phyloP scores from a whole-genome alignment of 2,329 filamentous ascomycete species.

The Cadophora sp. region DNA sequence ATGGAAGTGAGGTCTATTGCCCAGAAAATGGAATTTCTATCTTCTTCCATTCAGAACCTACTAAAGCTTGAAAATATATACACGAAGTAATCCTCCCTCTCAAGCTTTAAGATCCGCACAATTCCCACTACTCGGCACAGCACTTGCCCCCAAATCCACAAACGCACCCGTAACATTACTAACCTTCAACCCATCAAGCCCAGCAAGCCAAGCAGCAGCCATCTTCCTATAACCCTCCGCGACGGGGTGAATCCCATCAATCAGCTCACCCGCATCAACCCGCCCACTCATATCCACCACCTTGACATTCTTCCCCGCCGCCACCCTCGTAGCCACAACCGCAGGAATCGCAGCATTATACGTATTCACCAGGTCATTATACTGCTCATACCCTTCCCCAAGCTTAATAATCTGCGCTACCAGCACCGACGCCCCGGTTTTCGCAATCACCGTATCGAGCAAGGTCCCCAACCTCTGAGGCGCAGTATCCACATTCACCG shows the following conservation, averaged over 20 bases:
- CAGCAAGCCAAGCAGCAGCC: conserved; percentile 26
- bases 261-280: conserved; percentile 19
- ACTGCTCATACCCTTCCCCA: conserved; percentile 2
- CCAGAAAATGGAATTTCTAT: not conserved
- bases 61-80: not conserved
- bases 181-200: not conserved
- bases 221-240: conserved; percentile 34
- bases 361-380: not conserved
- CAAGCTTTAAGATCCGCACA: conserved; percentile 7
- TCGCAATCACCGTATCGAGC: conserved; percentile 45
- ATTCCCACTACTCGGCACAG: conserved; percentile 8
- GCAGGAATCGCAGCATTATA: conserved; percentile 33
- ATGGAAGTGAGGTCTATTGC: not conserved
- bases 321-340: conserved; percentile 22
- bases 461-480: conserved; percentile 44
- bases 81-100: not conserved
- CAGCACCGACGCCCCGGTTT: conserved; percentile 42
- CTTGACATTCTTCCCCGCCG: conserved; percentile 21
- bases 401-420: conserved; percentile 46
- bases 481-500: conserved; percentile 38
- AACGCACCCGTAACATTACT: conserved; percentile 11
- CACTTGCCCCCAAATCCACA: conserved; percentile 2
- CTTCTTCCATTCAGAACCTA: not conserved
- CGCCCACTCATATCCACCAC: conserved; percentile 27
- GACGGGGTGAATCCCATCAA: conserved; percentile 33